A percentile compares a stretch with the other conserved stretches of the same genome.
These are phyloP conservation scores for Mycena chlorophos DNA, from an alignment of 768 basidiomycete species.

Conservation along the genomic window DNA sequence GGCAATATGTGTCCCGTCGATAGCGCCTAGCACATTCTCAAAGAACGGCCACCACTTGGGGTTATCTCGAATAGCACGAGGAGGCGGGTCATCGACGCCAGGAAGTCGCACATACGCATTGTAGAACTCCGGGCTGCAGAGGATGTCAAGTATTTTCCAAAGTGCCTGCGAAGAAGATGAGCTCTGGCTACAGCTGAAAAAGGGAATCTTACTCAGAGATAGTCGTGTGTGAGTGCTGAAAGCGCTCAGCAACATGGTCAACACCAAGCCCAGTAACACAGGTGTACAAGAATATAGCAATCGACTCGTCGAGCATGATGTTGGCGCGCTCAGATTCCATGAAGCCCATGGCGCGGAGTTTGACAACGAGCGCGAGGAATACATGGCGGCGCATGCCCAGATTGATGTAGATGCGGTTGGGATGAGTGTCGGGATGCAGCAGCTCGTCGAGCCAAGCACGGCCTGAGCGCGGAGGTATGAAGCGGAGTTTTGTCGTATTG, in stretches of 20 bases:
- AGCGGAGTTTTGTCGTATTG: conserved; percentile 11
- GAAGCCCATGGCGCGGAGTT: conserved; percentile 5
- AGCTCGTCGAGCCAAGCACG: conserved; percentile 24
- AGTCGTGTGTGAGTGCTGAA: conserved; percentile 27
- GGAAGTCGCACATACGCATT: conserved; percentile 23
- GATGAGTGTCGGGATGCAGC: conserved; percentile 20
- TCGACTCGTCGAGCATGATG: conserved; percentile 27
- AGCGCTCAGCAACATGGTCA: conserved; percentile 29
- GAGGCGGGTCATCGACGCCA: conserved; percentile 14
- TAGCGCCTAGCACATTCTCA: conserved; percentile 33
- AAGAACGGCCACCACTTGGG: conserved; percentile 35
- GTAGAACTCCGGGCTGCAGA: conserved; percentile 21
- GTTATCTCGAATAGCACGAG: conserved; percentile 23
- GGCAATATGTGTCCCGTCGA: conserved; percentile 35
- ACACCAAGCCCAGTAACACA: conserved; percentile 28
- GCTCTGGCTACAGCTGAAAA: conserved; percentile 13
- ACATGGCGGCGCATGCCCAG: conserved; percentile 13
- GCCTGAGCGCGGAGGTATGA: conserved; percentile 24
- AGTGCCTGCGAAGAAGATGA: conserved; percentile 14
- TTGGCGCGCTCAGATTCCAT: conserved; percentile 2
- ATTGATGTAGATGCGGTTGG: conserved; percentile 17
- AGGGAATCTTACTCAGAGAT: conserved; percentile 20
- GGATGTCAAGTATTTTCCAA: conserved; percentile 12
- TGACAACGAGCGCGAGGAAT: conserved; percentile 14
- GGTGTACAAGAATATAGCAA: conserved; percentile 32